These are phyloP conservation scores for Tephrocybe sp. DNA, from an alignment of 768 basidiomycete genomes.

Conservation along the genomic window DNA sequence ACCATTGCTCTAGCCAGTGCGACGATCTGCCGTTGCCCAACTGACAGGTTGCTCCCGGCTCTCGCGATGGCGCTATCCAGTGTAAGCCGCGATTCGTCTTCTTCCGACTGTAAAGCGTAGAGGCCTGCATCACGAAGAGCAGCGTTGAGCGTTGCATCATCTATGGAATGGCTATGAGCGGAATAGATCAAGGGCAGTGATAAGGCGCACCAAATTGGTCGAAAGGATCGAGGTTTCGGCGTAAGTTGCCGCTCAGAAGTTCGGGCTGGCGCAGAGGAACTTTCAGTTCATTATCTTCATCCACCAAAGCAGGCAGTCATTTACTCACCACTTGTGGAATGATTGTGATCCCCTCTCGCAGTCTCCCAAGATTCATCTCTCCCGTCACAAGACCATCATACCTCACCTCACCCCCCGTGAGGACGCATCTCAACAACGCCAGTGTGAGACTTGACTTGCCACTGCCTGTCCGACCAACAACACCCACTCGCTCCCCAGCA, in stretches of 20 bases:
- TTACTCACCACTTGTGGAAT: slow-evolving; percentile 45
- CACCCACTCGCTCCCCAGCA: slow-evolving; percentile 54
- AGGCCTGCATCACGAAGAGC: slow-evolving; percentile 40
- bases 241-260: slow-evolving; percentile 57
- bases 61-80: slow-evolving; percentile 42
- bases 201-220: slow-evolving; percentile 36
- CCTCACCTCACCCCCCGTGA: slow-evolving; percentile 50
- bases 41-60: slow-evolving; percentile 69
- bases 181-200: not conserved
- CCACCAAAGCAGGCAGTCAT: not conserved
- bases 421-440: slow-evolving; percentile 52
- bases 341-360: slow-evolving; percentile 57
- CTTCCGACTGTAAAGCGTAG: slow-evolving; percentile 33
- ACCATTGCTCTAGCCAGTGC: slow-evolving; percentile 64
- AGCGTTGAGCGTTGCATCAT: slow-evolving; percentile 41
- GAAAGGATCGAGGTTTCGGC: slow-evolving; percentile 67
- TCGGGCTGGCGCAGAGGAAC: slow-evolving; percentile 29
- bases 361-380: slow-evolving; percentile 48
- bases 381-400: slow-evolving; percentile 51
- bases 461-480: slow-evolving; percentile 24
- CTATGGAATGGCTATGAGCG: not conserved
- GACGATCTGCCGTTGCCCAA: slow-evolving; percentile 73
- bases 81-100: slow-evolving; percentile 44
- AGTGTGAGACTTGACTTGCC: slow-evolving; percentile 51
- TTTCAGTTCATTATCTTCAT: not conserved